These are phyloP conservation scores for Epichloe elymi DNA, from an alignment of 2,329 filamentous ascomycete genomes.

Conservation along the genomic window DNA sequence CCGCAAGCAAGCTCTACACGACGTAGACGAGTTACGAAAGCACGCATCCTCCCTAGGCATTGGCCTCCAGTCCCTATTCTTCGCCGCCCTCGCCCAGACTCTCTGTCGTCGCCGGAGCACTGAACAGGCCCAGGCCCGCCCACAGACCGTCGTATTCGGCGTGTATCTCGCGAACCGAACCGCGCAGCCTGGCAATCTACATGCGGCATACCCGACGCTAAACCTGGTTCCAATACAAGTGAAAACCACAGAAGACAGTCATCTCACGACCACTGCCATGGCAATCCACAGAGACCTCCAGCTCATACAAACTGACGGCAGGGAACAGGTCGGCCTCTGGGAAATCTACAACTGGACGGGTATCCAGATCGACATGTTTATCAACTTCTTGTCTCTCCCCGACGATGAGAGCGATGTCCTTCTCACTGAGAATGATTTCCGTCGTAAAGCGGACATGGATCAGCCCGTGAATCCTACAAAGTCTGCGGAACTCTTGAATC, in stretches of 20 bases:
- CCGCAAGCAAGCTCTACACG: constrained; percentile 30
- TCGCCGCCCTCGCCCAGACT: constrained; percentile 53
- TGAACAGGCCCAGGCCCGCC: neutral
- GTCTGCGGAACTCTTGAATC: neutral
- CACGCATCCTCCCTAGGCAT: constrained; percentile 40
- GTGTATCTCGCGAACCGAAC: constrained; percentile 73
- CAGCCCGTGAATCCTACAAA: neutral
- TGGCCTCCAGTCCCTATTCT: constrained; percentile 60
- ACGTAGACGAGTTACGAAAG: constrained; percentile 18
- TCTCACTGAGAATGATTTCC: neutral
- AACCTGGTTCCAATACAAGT: constrained; percentile 65
- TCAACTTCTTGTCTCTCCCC: constrained; percentile 64
- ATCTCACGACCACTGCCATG: constrained; percentile 37
- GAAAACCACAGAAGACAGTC: constrained; percentile 12
- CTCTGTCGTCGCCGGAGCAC: constrained; percentile 23
- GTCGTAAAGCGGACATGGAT: neutral
- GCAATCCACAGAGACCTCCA: constrained; percentile 56
- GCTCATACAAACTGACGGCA: constrained; percentile 35
- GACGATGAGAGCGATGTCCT: neutral
- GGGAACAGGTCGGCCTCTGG: constrained; percentile 49
- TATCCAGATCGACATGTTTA: constrained; percentile 54
- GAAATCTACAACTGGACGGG: constrained; percentile 69
- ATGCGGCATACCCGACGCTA: constrained; percentile 52
- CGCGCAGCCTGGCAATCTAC: constrained; percentile 32
- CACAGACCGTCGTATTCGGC: constrained; percentile 46